Evolutionary conservation across 1,284 basidiomycete genomes (phyloP).

Genomic region (Singerocomus rubriflavus): DNA sequence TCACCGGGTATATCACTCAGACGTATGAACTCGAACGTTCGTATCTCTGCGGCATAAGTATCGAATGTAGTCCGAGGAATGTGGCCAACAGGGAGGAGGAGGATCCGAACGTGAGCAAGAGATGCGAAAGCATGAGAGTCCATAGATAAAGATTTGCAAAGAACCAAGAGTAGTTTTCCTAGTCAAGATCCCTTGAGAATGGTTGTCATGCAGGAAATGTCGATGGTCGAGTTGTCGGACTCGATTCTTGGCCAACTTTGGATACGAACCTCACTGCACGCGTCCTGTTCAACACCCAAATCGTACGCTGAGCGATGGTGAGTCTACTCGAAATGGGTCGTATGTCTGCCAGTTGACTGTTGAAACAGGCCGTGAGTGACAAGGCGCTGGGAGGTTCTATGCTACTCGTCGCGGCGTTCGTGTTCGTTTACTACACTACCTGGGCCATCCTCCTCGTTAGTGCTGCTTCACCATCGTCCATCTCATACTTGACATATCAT

Average conservation of each 20-base stretch:
- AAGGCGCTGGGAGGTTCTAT: slow-evolving; percentile 77
- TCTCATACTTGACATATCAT: slow-evolving; percentile 5
- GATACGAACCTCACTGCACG: slow-evolving; percentile 14
- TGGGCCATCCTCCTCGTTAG: slow-evolving; percentile 87
- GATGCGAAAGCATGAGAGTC: slow-evolving; percentile 63
- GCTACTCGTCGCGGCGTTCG: slow-evolving; percentile 72
- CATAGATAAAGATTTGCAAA: slow-evolving; percentile 15
- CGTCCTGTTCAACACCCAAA: neutral
- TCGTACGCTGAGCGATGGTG: slow-evolving; percentile 22
- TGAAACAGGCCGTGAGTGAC: slow-evolving; percentile 70
- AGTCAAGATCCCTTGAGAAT: neutral
- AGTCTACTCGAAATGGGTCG: slow-evolving; percentile 11
- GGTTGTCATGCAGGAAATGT: slow-evolving; percentile 1
- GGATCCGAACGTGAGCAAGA: slow-evolving; percentile 71
- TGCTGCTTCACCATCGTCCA: slow-evolving; percentile 12
- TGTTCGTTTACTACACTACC: slow-evolving; percentile 87
- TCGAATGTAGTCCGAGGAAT: slow-evolving; percentile 65
- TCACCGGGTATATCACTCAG: slow-evolving; percentile 79
- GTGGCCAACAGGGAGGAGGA: slow-evolving; percentile 74
- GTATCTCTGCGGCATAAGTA: slow-evolving; percentile 66
- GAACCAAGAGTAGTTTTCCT: neutral
- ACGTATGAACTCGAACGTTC: slow-evolving; percentile 65
- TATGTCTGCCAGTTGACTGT: slow-evolving; percentile 9
- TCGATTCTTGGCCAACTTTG: slow-evolving; percentile 16
- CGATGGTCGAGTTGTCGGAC: neutral